Evolutionary conservation across 2,329 filamentous ascomycete genomes (phyloP), one percentile per base, ranked within the genome.

Genomic region (Fusarium cicatricum): DNA sequence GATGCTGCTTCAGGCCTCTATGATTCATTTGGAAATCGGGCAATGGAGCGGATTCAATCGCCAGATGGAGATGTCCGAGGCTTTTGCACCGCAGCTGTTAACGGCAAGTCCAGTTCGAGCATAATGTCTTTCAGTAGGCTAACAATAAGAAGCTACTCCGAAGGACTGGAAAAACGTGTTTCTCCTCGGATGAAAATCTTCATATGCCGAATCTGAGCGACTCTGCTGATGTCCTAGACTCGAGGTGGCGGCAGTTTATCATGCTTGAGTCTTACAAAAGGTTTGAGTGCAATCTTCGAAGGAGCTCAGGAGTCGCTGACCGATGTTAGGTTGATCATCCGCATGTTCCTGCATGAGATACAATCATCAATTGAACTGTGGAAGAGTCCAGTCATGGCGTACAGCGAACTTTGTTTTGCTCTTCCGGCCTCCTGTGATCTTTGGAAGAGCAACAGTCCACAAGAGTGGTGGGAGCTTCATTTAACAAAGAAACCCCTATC

Each of bases 41-140:
- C 58, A 65, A 43, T 68, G 65, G 65, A 61, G 65, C 21, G 65
- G 65, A 3, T 65, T 67, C 10, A 58, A 45, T 31, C 51, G 52
- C 11, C 63, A 67, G 39, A 62, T 62, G 49, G 54, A 61, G 40
- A 43, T 54, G 15, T 55, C 65, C 23, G 65, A 68, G 46, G 51
- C 45, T 19, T 56, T 62, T 44, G 42, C 50, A 15, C 54, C 52
- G 17, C 63, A 56, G 31, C 32, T 68, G 23, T 46, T 68, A 28
- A 57, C 46, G 12, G 65, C 62, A 48, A 58, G 61, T 43, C 33
- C 56, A 16, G 12, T 23, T 16, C 44, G 29, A 45, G 10, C 11
- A 39, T 9, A 34, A 31, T 29, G 14, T 21, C 36, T 38, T 50
- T 17, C 41, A 28, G 41, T 10, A 41, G 29, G 15, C 50, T 59